phyloP scores from a whole-genome alignment of 2,329 filamentous ascomycete species.

The Lizonia empirigonia region DNA sequence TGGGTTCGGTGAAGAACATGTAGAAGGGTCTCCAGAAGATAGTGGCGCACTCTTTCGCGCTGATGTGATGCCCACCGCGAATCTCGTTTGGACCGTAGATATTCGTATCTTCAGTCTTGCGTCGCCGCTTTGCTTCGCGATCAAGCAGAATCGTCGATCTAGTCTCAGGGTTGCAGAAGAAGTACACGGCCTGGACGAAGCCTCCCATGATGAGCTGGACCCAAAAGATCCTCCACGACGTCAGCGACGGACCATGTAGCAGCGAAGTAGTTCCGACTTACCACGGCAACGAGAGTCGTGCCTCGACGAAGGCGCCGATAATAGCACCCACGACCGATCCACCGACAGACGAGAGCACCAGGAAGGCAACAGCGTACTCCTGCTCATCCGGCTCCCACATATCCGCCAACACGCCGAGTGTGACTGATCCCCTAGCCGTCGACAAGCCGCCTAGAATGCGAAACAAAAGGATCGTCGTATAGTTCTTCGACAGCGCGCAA shows the following conservation, averaged over 20 bases:
- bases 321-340: slow-evolving; percentile 62
- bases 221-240: slow-evolving; percentile 72
- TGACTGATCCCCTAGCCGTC: slow-evolving; percentile 67
- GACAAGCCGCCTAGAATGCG: slow-evolving; percentile 44
- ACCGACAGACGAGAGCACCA: slow-evolving; percentile 57
- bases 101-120: slow-evolving; percentile 64
- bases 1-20: slow-evolving; percentile 76
- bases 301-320: slow-evolving; percentile 60
- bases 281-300: slow-evolving; percentile 63
- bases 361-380: slow-evolving; percentile 57
- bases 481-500: slow-evolving; percentile 66
- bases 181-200: slow-evolving; percentile 68
- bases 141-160: slow-evolving; percentile 76
- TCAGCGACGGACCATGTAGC: neutral
- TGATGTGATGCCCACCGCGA: slow-evolving; percentile 43
- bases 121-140: slow-evolving; percentile 72
- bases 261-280: neutral
- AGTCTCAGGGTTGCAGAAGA: slow-evolving; percentile 73
- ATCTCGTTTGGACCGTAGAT: slow-evolving; percentile 75
- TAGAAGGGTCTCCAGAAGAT: slow-evolving; percentile 65
- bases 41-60: slow-evolving; percentile 51
- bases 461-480: slow-evolving; percentile 68
- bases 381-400: slow-evolving; percentile 63
- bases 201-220: slow-evolving; percentile 80
- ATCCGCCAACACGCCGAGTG: slow-evolving; percentile 67